These are phyloP conservation scores for Candida sp. DNA, from an alignment of 1,139 yeast species.

Conservation along the genomic window DNA sequence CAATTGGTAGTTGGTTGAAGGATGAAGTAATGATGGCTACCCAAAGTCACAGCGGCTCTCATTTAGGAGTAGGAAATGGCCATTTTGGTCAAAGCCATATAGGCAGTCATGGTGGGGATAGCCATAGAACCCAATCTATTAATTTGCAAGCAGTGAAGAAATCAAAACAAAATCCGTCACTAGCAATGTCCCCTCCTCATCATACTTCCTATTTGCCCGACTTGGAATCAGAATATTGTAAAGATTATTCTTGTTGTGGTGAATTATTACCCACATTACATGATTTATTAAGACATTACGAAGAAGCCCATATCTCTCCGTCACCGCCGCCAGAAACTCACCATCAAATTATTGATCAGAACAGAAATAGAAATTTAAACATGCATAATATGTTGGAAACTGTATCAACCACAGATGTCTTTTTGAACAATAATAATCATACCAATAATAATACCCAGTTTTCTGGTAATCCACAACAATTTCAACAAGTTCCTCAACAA, in stretches of 20 bases:
- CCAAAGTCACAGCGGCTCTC: neutral
- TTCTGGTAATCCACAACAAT: conserved; percentile 11
- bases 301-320: conserved; percentile 90
- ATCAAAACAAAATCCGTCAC: conserved; percentile 11
- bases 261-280: conserved; percentile 88
- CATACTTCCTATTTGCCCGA: conserved; percentile 83
- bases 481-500: conserved; percentile 14
- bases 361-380: conserved; percentile 36
- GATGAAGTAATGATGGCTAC: conserved; percentile 74
- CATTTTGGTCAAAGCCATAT: conserved; percentile 3
- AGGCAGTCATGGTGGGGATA: neutral
- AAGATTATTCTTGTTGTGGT: conserved; percentile 96
- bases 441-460: conserved; percentile 7
- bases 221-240: conserved; percentile 93
- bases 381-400: conserved; percentile 60
- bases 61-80: neutral
- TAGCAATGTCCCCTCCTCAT: conserved; percentile 61
- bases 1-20: conserved; percentile 93
- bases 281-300: conserved; percentile 90
- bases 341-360: conserved; percentile 26
- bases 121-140: conserved; percentile 1
- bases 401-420: conserved; percentile 87
- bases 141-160: neutral
- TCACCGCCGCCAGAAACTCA: conserved; percentile 53
- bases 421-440: conserved; percentile 43